These are phyloP conservation scores for Geranomyces michiganensis DNA, from an alignment of 192 early-diverging fungal species.

Conservation along the genomic window DNA sequence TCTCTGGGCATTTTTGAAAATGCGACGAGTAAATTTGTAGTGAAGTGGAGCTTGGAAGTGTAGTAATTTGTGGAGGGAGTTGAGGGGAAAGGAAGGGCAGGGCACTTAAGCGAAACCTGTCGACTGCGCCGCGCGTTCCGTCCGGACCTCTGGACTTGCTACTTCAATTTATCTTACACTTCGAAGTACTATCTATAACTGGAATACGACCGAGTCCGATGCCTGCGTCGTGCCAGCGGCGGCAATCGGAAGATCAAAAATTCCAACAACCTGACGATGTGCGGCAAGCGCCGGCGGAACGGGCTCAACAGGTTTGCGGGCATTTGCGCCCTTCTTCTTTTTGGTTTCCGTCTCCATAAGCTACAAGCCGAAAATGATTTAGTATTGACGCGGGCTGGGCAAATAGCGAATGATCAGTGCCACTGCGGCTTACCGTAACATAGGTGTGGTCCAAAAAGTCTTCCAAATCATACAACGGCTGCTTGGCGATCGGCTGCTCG, in stretches of 20 bases:
- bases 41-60: no score
- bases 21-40: no score
- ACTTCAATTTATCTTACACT: no score
- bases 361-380: neutral
- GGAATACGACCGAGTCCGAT: neutral
- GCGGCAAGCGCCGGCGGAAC: conserved; percentile 12
- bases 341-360: conserved; percentile 18
- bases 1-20: no score
- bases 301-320: neutral
- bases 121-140: no score
- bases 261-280: conserved; percentile 10
- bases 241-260: neutral
- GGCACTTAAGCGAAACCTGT: no score
- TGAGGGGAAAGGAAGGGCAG: no score
- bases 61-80: no score
- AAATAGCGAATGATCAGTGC: neutral
- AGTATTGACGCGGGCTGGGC: neutral
- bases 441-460: conserved; percentile 94
- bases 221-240: neutral
- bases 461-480: conserved; percentile 82
- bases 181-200: no score
- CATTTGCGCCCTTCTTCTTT: conserved; percentile 7
- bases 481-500: conserved; percentile 82
- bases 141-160: no score
- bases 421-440: conserved; percentile 26